Evolutionary conservation across 2,329 filamentous ascomycete genomes (phyloP).

Genomic region (Stromatinia cepivora): DNA sequence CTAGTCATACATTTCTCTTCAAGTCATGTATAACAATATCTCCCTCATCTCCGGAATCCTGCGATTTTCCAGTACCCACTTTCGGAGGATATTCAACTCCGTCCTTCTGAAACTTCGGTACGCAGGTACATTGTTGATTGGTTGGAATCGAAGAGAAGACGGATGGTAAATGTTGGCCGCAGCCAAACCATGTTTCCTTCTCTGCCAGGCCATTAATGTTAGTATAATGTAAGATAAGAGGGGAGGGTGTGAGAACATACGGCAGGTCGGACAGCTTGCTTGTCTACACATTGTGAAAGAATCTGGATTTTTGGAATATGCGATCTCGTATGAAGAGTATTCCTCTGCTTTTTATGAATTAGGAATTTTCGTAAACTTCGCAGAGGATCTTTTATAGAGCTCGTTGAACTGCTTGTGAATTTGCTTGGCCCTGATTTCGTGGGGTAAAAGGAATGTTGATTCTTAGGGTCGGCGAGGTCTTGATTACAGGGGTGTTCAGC

Average conservation of each 20-base stretch:
- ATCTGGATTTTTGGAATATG: background rate
- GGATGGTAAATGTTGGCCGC: constrained; percentile 50
- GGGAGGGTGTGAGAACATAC: constrained; percentile 42
- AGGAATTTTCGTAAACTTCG: background rate
- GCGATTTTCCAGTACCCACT: constrained; percentile 39
- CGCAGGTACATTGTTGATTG: constrained; percentile 55
- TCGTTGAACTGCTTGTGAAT: background rate
- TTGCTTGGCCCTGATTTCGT: constrained; percentile 7
- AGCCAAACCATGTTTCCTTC: constrained; percentile 55
- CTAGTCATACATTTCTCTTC: constrained; percentile 18
- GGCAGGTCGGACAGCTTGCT: constrained; percentile 51
- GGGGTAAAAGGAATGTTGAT: background rate
- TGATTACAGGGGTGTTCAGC: background rate
- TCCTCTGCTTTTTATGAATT: background rate
- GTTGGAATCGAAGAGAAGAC: constrained; percentile 55
- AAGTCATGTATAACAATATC: constrained; percentile 21
- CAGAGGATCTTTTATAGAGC: background rate
- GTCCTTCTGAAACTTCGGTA: constrained; percentile 50
- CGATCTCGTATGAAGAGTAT: background rate
- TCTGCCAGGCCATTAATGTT: constrained; percentile 40
- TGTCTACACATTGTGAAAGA: constrained; percentile 51
- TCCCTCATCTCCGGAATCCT: constrained; percentile 16
- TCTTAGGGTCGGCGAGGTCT: background rate
- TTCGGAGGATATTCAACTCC: constrained; percentile 56
- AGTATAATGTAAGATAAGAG: constrained; percentile 20